Conservation (phyloP, 805 yeast species). For the Ogataea pignaliae region DNA sequence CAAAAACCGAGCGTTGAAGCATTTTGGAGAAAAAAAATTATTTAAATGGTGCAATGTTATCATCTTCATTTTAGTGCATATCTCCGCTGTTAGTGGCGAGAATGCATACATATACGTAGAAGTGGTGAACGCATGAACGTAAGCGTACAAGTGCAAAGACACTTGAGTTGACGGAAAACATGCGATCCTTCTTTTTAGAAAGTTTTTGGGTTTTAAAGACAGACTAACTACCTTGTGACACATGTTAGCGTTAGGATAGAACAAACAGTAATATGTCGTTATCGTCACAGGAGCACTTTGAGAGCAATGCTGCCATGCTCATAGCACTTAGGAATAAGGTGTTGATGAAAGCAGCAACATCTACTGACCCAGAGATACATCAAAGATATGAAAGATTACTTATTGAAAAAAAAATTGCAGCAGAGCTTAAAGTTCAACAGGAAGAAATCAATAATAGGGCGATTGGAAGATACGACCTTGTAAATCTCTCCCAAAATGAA, state of each 20-base stretch:
- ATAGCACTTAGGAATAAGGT: conserved; percentile 15
- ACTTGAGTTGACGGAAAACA: too few species aligned
- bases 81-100: too few species aligned
- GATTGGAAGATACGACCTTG: conserved; percentile 11
- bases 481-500: conserved; percentile 10
- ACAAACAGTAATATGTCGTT: not conserved
- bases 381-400: conserved; percentile 19
- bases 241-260: too few species aligned
- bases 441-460: conserved; percentile 7
- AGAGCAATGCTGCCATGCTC: conserved; percentile 14
- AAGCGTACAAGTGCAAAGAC: too few species aligned
- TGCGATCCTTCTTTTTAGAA: too few species aligned
- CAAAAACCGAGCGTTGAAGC: too few species aligned
- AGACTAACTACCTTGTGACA: not conserved
- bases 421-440: conserved; percentile 10
- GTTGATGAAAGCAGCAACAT: conserved; percentile 21
- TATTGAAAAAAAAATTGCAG: conserved; percentile 16
- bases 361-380: conserved; percentile 13
- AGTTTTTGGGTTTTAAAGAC: too few species aligned
- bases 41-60: too few species aligned
- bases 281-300: conserved; percentile 8
- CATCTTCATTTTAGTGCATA: too few species aligned
- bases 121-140: too few species aligned
- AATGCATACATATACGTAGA: too few species aligned
- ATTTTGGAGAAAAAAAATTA: too few species aligned